A percentile compares a stretch with the other conserved stretches of the same genome.
Conservation (phyloP, 495 filamentous ascomycete species). For the Aspergillus kassunensis region DNA sequence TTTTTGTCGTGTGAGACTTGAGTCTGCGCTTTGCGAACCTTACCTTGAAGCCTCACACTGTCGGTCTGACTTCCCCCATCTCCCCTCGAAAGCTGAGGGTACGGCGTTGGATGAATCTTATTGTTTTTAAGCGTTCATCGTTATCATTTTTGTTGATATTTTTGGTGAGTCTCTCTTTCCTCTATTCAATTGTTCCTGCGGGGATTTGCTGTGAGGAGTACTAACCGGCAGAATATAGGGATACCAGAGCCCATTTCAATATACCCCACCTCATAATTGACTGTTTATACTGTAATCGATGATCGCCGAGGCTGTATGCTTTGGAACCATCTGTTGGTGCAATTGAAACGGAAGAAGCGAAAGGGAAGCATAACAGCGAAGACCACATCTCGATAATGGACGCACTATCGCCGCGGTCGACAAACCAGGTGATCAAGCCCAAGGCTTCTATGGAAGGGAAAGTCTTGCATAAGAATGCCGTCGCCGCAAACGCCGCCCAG, state of each 20-base stretch:
- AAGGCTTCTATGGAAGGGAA: slow-evolving; percentile 40
- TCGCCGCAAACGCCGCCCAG: slow-evolving; percentile 41
- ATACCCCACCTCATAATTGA: slow-evolving; percentile 18
- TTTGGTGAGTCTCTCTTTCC: slow-evolving; percentile 15
- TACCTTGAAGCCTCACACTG: slow-evolving; percentile 4
- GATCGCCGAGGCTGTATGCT: slow-evolving; percentile 18
- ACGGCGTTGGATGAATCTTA: slow-evolving; percentile 32
- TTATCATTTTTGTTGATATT: slow-evolving; percentile 17
- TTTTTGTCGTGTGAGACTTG: slow-evolving; percentile 27
- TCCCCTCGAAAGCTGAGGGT: slow-evolving; percentile 14
- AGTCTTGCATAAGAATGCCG: slow-evolving; percentile 52
- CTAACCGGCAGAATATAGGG: slow-evolving; percentile 2
- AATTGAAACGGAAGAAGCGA: not conserved
- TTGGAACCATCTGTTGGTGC: slow-evolving; percentile 4
- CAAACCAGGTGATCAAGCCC: slow-evolving; percentile 53
- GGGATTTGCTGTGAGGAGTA: not conserved
- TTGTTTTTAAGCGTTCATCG: slow-evolving; percentile 30
- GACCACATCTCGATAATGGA: slow-evolving; percentile 48
- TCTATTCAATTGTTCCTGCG: not conserved
- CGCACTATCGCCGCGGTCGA: slow-evolving; percentile 67
- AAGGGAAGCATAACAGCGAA: slow-evolving; percentile 5
- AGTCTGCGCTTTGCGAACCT: slow-evolving; percentile 3
- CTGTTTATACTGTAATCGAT: slow-evolving; percentile 19
- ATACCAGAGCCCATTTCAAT: slow-evolving; percentile 7
- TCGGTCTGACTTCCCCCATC: slow-evolving; percentile 15